A percentile compares a stretch with the other conserved stretches of the same genome.
These are phyloP conservation scores for Paralagenidium karlingii DNA, from an alignment of 352 stramenopile genomes.

Conservation along the genomic window DNA sequence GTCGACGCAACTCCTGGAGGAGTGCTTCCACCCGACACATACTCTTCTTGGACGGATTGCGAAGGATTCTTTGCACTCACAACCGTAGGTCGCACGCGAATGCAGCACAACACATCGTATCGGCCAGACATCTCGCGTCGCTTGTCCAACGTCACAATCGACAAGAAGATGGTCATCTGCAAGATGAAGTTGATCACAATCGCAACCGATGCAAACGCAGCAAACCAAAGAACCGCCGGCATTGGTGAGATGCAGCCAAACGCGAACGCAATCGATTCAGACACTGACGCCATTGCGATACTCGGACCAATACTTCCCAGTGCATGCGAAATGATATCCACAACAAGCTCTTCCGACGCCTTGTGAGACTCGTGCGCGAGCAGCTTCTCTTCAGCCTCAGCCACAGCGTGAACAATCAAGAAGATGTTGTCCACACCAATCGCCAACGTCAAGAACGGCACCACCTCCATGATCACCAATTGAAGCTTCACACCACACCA, in stretches of 20 bases:
- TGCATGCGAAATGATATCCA: slow-evolving; percentile 33
- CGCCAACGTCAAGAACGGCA: slow-evolving; percentile 47
- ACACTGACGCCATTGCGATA: slow-evolving; percentile 30
- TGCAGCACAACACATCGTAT: slow-evolving; percentile 52
- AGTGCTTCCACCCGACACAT: too few species aligned
- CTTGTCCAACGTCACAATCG: slow-evolving; percentile 53
- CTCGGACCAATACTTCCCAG: slow-evolving; percentile 45
- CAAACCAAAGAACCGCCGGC: slow-evolving; percentile 54
- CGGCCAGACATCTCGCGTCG: slow-evolving; percentile 39
- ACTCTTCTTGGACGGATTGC: slow-evolving; percentile 8
- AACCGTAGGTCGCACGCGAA: slow-evolving; percentile 1
- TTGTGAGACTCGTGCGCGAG: too few species aligned
- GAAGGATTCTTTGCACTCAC: slow-evolving; percentile 8
- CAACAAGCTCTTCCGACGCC: slow-evolving; percentile 32
- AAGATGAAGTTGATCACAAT: slow-evolving; percentile 38
- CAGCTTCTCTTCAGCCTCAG: too few species aligned
- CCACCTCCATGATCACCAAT: slow-evolving; percentile 50
- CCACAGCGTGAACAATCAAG: slow-evolving; percentile 40
- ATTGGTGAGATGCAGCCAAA: slow-evolving; percentile 47
- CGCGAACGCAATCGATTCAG: slow-evolving; percentile 29
- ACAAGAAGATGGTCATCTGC: slow-evolving; percentile 55
- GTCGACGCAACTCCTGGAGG: too few species aligned
- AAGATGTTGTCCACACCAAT: slow-evolving; percentile 70
- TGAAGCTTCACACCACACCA: slow-evolving; percentile 53
- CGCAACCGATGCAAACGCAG: slow-evolving; percentile 24